Base-by-base conservation (phyloP, 495 filamentous ascomycete species). In the Lasiosphaeria ovina region DNA sequence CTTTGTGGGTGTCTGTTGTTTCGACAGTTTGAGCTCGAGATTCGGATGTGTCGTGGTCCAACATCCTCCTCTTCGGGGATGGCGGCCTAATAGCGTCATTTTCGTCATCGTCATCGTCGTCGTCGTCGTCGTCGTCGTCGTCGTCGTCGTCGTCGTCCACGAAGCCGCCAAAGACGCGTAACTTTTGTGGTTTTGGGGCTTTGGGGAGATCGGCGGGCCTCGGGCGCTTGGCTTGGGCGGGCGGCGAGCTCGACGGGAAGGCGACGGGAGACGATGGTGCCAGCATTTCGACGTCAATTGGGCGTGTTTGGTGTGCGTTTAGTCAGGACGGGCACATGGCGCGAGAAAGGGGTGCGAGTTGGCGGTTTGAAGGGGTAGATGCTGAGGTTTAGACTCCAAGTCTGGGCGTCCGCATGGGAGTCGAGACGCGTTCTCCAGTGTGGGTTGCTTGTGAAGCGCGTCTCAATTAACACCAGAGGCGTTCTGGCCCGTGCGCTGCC, bases 191-290 rank as follows among this genome's bases (percentile, higher is more conserved):
- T 52, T 64, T 72, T 1, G 58, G 36, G 4, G 55, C 38, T 33
- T 63, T 63, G 14, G 58, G 61, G 16, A 36, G 50, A 50, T 69
- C 44, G 45, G 69, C 11, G 35, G 69, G 49, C 60, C 64, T 59
- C 57, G 50, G 48, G 51, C 66, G 62, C 67, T 85, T 87, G 55
- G 75, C 70, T 35, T 54, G 53, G 32, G 72, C 69, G 7, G 83
- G 80, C 6, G 81, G 78, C 0, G 83, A 83, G 62, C 77, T 83
- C n/a, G 75, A 69, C 1, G 86, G 84, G 60, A 82, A 84, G 31
- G 70, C 69, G 31, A 83, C 72, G 4, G 87, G 85, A 0, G 88
- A 88, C 4, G 87, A 89, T 7, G 85, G 81, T 17, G 85, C 53
- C 14, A 66, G 35, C 69, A 71, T 69, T 35, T 58, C 61, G 55